phyloP scores from a whole-genome alignment of 306 rosid genomes.

The Castanea sativa region DNA sequence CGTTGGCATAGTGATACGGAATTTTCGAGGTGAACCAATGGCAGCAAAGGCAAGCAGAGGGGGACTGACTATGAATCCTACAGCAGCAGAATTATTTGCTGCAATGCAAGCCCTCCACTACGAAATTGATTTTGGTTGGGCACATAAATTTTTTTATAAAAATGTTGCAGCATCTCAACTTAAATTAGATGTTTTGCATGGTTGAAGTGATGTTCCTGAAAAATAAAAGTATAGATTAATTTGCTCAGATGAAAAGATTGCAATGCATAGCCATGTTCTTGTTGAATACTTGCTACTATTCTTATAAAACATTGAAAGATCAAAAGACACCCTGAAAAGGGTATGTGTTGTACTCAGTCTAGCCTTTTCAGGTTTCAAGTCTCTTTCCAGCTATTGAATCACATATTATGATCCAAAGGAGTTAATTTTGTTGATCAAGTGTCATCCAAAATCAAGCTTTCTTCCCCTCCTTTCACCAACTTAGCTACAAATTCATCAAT shows the following conservation, averaged over 20 bases:
- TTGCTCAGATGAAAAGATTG: neutral
- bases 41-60: too few species aligned
- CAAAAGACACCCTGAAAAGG: neutral
- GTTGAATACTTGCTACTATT: too few species aligned
- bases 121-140: too few species aligned
- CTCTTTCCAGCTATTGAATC: neutral
- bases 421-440: neutral
- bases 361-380: neutral
- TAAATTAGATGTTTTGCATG: neutral
- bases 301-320: neutral
- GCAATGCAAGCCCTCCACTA: too few species aligned
- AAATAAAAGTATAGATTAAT: neutral
- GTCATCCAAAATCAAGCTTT: neutral
- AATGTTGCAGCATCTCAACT: too few species aligned
- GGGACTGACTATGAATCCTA: too few species aligned
- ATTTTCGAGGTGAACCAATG: too few species aligned
- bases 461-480: neutral
- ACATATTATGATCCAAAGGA: neutral
- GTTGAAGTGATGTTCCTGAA: neutral
- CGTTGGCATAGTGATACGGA: too few species aligned
- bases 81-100: too few species aligned
- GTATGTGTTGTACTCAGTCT: neutral
- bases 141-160: too few species aligned
- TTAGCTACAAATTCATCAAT: slow-evolving; percentile 24
- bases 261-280: too few species aligned